Evolutionary conservation across 2,329 filamentous ascomycete genomes (phyloP).

Genomic region (Diaporthe batatas): DNA sequence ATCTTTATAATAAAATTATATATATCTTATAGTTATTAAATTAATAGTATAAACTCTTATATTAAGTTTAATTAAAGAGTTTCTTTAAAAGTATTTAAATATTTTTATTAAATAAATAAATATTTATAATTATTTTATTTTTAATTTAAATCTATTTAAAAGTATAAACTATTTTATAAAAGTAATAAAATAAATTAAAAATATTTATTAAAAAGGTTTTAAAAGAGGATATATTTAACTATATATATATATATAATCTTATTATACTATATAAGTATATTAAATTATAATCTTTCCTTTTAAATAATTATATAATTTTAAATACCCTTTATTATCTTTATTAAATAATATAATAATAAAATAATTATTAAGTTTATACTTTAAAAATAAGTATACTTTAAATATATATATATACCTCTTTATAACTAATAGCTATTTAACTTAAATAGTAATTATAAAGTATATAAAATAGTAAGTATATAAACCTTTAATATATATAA

Average conservation of each 20-base stretch:
- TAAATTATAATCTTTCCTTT: neutral
- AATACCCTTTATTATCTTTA: neutral
- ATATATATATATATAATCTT: neutral
- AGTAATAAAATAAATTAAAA: too few relatives aligned
- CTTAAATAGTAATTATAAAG: neutral
- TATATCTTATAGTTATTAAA: neutral
- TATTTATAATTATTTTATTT: too few relatives aligned
- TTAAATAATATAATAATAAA: neutral
- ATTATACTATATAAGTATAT: neutral
- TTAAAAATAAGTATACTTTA: neutral
- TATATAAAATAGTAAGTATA: neutral
- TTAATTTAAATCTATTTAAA: too few relatives aligned
- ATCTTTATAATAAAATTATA: neutral
- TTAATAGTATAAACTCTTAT: neutral
- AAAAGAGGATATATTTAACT: neutral
- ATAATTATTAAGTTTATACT: neutral
- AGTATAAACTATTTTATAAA: too few relatives aligned
- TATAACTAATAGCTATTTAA: neutral
- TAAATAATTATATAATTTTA: neutral
- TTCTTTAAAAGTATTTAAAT: neutral
- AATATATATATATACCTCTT: neutral
- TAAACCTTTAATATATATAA: too few relatives aligned
- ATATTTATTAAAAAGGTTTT: too few relatives aligned
- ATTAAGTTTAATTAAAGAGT: too few relatives aligned
- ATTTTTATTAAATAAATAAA: neutral